Evolutionary conservation across 2,329 filamentous ascomycete species (phyloP), one percentile per base, ranked within the genome.

Genomic region (Hymenoscyphus fraxineus): DNA sequence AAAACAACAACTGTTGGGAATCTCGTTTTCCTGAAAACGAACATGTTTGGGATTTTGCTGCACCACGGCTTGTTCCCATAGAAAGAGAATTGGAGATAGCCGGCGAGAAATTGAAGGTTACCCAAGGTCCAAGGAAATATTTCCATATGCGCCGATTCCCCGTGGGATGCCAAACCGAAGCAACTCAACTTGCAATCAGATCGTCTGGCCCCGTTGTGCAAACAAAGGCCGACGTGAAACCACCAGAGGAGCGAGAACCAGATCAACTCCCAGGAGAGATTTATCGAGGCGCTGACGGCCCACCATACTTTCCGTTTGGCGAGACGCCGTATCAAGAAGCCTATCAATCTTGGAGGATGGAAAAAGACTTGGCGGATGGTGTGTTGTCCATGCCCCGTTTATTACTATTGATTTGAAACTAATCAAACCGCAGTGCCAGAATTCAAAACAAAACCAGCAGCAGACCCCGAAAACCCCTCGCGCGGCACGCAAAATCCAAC

Each of bases 1-100:
- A 74, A 55, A 16, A 66, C 6, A 71, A 68, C 60, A 73, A 73
- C 39, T 71, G 71, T 35, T 73, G 71, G 67, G 72, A 74, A 40
- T 61, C 65, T 4, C 57, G 66, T 2, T 72, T 73, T 40, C 70
- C 71, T 2, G 68, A 69, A 19, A 65, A 69, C 7, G 72, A 74
- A 38, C 63, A 67, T 6, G 67, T 73, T 3, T 74, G 73, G 73
- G 67, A 69, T 27, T 74, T 74, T 60, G 71, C 71, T 4, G 39
- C 54, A 1, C 60, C 65, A 9, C 59, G 68, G 12, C 15, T 69
- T 4, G 31, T 44, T 1, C 40, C 40, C 2, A 56, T 35, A 5
- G 31, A 61, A 9, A 54, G 15, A 1, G 58, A 16, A 1, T 58
- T 61, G 31, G 44, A 27, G 44, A 19, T 51, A 12, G 44, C n/a